A percentile compares a stretch with the other conserved stretches of the same genome.
These are phyloP conservation scores for Lactarius tabidus DNA, from an alignment of 768 basidiomycete species.

Conservation along the genomic window DNA sequence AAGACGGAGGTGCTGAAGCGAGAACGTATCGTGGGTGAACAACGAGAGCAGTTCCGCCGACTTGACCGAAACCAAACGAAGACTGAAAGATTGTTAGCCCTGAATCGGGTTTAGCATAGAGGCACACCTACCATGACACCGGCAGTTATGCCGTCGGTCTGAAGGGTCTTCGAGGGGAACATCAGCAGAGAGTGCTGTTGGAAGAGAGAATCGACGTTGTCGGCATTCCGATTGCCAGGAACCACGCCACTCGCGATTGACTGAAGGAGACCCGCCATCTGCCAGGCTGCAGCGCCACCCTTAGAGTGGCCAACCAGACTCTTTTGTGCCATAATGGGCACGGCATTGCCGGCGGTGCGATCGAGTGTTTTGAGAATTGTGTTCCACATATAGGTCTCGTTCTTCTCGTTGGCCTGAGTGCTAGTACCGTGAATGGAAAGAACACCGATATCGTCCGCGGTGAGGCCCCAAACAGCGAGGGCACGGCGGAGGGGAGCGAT, in stretches of 20 bases:
- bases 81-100: constrained; percentile 46
- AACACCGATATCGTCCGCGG: constrained; percentile 87
- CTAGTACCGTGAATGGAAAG: constrained; percentile 89
- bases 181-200: constrained; percentile 85
- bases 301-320: constrained; percentile 96
- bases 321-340: constrained; percentile 97
- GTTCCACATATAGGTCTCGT: constrained; percentile 97
- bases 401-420: constrained; percentile 90
- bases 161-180: constrained; percentile 96
- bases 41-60: constrained; percentile 87
- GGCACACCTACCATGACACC: constrained; percentile 70
- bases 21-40: constrained; percentile 90
- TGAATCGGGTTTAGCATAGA: background rate
- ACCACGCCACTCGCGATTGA: constrained; percentile 80
- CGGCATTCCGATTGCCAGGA: constrained; percentile 94
- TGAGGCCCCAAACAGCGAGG: constrained; percentile 94
- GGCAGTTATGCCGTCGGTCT: constrained; percentile 88
- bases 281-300: constrained; percentile 99
- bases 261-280: constrained; percentile 89
- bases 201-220: constrained; percentile 93
- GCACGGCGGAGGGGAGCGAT: constrained; percentile 92
- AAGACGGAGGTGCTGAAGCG: constrained; percentile 72
- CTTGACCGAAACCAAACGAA: constrained; percentile 98
- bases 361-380: constrained; percentile 85
- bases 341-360: constrained; percentile 92